Percentiles rank a stretch among this genome's conserved stretches.
These are phyloP conservation scores for Lipomyces yamanashiensis DNA, from an alignment of 805 yeast genomes.

Conservation along the genomic window DNA sequence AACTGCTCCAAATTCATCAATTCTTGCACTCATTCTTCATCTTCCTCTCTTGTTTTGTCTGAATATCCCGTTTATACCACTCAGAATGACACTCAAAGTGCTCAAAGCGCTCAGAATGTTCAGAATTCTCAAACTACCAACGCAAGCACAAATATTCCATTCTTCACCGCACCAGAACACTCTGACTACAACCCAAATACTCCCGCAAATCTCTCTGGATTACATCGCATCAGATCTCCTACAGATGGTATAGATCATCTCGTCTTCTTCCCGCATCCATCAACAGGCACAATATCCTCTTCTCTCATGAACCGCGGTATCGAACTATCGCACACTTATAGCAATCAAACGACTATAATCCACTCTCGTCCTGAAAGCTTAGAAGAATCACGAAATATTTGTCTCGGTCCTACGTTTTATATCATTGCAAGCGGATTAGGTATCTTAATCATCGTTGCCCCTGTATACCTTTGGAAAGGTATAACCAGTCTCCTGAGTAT, in stretches of 20 bases:
- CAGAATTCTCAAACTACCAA: no score
- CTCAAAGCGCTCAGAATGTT: no score
- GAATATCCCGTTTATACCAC: no score
- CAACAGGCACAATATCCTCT: neutral
- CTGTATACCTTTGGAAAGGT: neutral
- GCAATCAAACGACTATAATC: neutral
- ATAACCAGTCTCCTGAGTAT: neutral
- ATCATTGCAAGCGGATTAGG: conserved; percentile 7
- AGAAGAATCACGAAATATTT: neutral
- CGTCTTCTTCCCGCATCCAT: neutral
- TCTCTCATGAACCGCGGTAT: neutral
- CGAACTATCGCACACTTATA: neutral
- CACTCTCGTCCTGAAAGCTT: neutral
- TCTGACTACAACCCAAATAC: no score
- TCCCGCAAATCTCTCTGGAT: neutral
- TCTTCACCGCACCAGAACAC: no score
- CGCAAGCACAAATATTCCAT: no score
- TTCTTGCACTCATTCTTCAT: no score
- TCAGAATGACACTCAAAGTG: no score
- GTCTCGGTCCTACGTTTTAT: conserved; percentile 1
- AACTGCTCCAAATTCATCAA: no score
- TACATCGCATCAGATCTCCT: neutral
- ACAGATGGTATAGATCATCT: neutral
- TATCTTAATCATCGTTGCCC: neutral
- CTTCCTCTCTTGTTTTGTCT: no score